phyloP scores from a whole-genome alignment of 2,329 filamentous ascomycete species.

The Neopestalotiopsis rosae region DNA sequence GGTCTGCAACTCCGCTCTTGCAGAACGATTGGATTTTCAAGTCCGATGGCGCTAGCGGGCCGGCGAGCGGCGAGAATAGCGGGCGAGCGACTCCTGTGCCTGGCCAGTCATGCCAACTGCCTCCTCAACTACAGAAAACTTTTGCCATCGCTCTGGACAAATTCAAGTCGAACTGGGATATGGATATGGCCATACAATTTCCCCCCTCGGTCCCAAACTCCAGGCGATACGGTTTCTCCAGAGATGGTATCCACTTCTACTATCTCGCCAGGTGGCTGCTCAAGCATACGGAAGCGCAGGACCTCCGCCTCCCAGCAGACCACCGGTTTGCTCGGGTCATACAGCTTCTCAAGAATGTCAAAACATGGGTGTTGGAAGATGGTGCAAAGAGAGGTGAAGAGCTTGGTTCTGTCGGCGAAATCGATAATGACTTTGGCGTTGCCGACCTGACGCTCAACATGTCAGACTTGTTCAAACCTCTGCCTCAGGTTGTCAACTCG shows the following conservation, averaged over 20 bases:
- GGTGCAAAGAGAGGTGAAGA: slow-evolving; percentile 70
- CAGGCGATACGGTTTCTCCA: slow-evolving; percentile 70
- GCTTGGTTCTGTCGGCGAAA: slow-evolving; percentile 70
- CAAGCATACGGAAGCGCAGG: slow-evolving; percentile 58
- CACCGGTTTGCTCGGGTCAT: slow-evolving; percentile 66
- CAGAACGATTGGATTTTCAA: slow-evolving; percentile 63
- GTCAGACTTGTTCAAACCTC: slow-evolving; percentile 72
- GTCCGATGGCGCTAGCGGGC: slow-evolving; percentile 45
- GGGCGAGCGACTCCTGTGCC: slow-evolving; percentile 53
- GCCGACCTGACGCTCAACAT: slow-evolving; percentile 72
- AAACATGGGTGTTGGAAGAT: slow-evolving; percentile 66
- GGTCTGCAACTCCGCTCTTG: slow-evolving; percentile 60
- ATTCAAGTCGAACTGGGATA: slow-evolving; percentile 76
- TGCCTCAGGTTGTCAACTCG: slow-evolving; percentile 50
- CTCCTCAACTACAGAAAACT: slow-evolving; percentile 52
- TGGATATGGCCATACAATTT: slow-evolving; percentile 72
- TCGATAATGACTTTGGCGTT: slow-evolving; percentile 70
- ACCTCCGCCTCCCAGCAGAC: slow-evolving; percentile 63
- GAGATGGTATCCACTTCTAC: slow-evolving; percentile 76
- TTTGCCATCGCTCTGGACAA: slow-evolving; percentile 67
- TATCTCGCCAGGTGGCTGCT: slow-evolving; percentile 72
- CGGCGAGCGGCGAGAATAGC: slow-evolving; percentile 50
- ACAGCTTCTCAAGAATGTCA: slow-evolving; percentile 63
- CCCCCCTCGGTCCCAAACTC: slow-evolving; percentile 58
- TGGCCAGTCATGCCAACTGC: slow-evolving; percentile 39